phyloP scores from a whole-genome alignment of 371 early-diverging fungal genomes.

The Caulochytrium protostelioides region DNA sequence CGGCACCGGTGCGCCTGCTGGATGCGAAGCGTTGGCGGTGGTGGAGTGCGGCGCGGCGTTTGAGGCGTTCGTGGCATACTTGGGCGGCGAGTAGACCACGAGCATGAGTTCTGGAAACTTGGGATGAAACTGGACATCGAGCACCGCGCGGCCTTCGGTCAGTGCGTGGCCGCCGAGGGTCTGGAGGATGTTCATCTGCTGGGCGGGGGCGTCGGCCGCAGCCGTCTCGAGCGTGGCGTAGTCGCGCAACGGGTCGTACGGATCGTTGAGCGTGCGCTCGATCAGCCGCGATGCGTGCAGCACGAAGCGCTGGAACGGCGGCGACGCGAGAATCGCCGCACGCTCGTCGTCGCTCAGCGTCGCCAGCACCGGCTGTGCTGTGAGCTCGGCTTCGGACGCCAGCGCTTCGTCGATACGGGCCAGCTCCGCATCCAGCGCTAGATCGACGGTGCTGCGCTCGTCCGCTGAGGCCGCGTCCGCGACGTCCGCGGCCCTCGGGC shows the following conservation, averaged over 20 bases:
- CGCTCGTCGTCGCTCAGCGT: constrained; percentile 66
- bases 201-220: neutral
- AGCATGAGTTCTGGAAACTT: neutral
- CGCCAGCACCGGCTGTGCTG: no score
- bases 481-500: no score
- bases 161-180: neutral
- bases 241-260: constrained; percentile 78
- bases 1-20: no score
- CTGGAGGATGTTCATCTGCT: neutral
- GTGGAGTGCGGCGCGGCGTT: no score
- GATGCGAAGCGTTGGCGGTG: no score
- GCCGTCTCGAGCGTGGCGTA: constrained; percentile 34
- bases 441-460: no score
- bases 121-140: neutral
- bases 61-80: neutral
- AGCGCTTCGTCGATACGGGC: no score
- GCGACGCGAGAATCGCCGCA: constrained; percentile 41
- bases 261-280: constrained; percentile 72
- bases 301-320: constrained; percentile 62
- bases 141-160: neutral
- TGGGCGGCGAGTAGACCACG: neutral
- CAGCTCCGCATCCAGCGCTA: no score
- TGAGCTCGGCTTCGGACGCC: no score
- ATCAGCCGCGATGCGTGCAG: constrained; percentile 64
- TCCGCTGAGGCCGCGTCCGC: no score